A percentile compares a stretch with the other conserved stretches of the same genome.
These are phyloP conservation scores for Sporothrix globosa DNA, from an alignment of 2,329 filamentous ascomycete genomes.

Conservation along the genomic window DNA sequence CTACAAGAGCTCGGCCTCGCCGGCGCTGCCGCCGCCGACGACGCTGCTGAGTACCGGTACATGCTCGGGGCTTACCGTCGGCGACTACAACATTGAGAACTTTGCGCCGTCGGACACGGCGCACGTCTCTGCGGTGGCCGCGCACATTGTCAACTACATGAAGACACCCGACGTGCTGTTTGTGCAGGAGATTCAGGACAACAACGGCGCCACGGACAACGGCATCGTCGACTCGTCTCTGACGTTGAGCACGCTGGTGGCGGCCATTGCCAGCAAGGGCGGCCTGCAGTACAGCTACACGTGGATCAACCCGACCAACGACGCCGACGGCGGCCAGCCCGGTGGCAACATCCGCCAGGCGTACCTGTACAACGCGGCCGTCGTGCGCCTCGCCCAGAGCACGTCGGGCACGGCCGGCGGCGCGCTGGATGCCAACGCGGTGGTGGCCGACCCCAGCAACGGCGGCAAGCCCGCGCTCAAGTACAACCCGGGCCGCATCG, in stretches of 20 bases:
- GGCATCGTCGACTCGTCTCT: slow-evolving; percentile 59
- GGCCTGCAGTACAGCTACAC: slow-evolving; percentile 61
- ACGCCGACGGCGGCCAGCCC: slow-evolving; percentile 66
- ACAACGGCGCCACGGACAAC: slow-evolving; percentile 64
- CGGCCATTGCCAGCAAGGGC: slow-evolving; percentile 54
- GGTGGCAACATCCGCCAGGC: slow-evolving; percentile 73
- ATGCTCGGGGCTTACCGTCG: slow-evolving; percentile 66
- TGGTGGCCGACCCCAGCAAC: slow-evolving; percentile 54
- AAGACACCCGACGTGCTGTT: slow-evolving; percentile 67
- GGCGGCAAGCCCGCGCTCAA: slow-evolving; percentile 51
- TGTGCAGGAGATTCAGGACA: slow-evolving; percentile 72
- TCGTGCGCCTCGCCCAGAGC: slow-evolving; percentile 60
- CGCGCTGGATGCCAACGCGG: slow-evolving; percentile 58
- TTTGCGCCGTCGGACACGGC: slow-evolving; percentile 56
- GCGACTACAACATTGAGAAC: slow-evolving; percentile 73
- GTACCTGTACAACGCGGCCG: slow-evolving; percentile 67
- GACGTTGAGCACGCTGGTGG: slow-evolving; percentile 60
- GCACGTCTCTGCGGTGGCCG: slow-evolving; percentile 61
- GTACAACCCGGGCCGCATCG: slow-evolving; percentile 71
- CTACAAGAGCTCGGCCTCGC: slow-evolving; percentile 50
- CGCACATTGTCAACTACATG: slow-evolving; percentile 67
- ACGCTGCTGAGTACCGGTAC: slow-evolving; percentile 57
- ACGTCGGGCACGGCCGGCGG: slow-evolving; percentile 60
- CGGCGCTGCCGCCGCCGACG: slow-evolving; percentile 54
- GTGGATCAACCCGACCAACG: slow-evolving; percentile 62